Conservation (phyloP, 2,329 filamentous ascomycete genomes). For the Claviceps capensis region DNA sequence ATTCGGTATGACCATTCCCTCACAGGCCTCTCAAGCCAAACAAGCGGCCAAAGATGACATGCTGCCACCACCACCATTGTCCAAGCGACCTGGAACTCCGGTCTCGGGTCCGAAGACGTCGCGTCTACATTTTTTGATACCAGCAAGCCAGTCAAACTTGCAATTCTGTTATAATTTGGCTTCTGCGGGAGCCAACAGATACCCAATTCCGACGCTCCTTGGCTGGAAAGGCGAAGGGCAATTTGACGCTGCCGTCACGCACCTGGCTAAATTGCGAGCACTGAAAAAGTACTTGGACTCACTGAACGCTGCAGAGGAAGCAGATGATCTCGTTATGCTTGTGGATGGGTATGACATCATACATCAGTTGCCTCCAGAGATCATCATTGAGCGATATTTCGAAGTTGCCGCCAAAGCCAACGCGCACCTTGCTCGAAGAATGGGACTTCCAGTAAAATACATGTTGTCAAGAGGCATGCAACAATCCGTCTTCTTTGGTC, state of each 20-base stretch:
- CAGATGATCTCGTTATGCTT: slow-evolving; percentile 46
- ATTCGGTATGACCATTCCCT: neutral
- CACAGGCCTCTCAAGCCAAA: neutral
- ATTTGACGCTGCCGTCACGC: slow-evolving; percentile 20
- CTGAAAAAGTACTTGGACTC: slow-evolving; percentile 21
- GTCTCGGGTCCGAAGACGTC: slow-evolving; percentile 12
- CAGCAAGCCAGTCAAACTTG: slow-evolving; percentile 22
- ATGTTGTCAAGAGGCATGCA: slow-evolving; percentile 17
- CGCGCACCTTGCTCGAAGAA: slow-evolving; percentile 32
- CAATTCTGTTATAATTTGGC: slow-evolving; percentile 25
- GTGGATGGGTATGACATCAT: slow-evolving; percentile 51
- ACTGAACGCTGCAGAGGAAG: slow-evolving; percentile 19
- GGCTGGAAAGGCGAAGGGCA: slow-evolving; percentile 24
- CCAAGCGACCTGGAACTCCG: neutral
- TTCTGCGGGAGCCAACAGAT: slow-evolving; percentile 23
- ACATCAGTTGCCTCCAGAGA: slow-evolving; percentile 50
- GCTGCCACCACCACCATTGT: neutral
- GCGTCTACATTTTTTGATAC: slow-evolving; percentile 24
- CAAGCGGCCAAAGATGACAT: neutral
- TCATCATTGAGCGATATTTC: slow-evolving; percentile 50
- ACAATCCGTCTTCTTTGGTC: slow-evolving; percentile 29
- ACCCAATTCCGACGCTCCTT: slow-evolving; percentile 23
- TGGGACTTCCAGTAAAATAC: slow-evolving; percentile 25
- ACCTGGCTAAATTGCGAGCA: slow-evolving; percentile 26
- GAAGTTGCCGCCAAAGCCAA: slow-evolving; percentile 39